These are phyloP conservation scores for Claviceps sp. DNA, from an alignment of 2,329 filamentous ascomycete genomes.

Conservation along the genomic window DNA sequence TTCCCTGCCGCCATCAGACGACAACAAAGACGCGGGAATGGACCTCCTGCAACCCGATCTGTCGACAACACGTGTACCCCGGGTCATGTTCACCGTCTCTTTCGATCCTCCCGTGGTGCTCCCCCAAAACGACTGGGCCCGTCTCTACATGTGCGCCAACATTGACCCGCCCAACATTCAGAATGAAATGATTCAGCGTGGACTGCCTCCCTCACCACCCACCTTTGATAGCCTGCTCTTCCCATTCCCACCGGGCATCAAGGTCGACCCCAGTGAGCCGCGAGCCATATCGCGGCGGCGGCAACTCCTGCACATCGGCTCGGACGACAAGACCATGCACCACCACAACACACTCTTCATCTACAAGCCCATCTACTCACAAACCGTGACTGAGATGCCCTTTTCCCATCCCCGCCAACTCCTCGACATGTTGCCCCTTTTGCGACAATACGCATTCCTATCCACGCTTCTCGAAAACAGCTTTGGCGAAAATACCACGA, in stretches of 20 bases:
- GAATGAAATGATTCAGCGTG: conserved; percentile 18
- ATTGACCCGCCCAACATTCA: conserved; percentile 25
- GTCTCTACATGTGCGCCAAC: conserved; percentile 46
- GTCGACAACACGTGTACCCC: conserved; percentile 43
- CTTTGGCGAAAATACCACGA: conserved; percentile 31
- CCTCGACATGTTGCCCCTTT: conserved; percentile 55
- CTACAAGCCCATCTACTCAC: conserved; percentile 59
- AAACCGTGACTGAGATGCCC: conserved; percentile 51
- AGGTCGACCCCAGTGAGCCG: conserved; percentile 43
- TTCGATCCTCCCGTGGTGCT: conserved; percentile 64
- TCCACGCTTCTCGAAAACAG: conserved; percentile 49
- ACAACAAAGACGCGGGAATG: conserved; percentile 36
- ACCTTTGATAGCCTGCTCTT: conserved; percentile 48
- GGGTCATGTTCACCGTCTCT: conserved; percentile 60
- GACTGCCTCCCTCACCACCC: conserved; percentile 16
- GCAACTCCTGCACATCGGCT: conserved; percentile 31
- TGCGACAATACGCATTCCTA: conserved; percentile 65
- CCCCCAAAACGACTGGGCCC: conserved; percentile 48
- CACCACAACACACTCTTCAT: conserved; percentile 53
- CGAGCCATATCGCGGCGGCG: conserved; percentile 39
- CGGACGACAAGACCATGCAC: conserved; percentile 20
- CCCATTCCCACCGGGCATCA: conserved; percentile 33
- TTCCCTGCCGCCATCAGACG: conserved; percentile 34
- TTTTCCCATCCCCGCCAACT: conserved; percentile 71
- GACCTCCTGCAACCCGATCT: conserved; percentile 35